Base-by-base conservation (phyloP, 208 protist species). In the Trypanosoma congolense region DNA sequence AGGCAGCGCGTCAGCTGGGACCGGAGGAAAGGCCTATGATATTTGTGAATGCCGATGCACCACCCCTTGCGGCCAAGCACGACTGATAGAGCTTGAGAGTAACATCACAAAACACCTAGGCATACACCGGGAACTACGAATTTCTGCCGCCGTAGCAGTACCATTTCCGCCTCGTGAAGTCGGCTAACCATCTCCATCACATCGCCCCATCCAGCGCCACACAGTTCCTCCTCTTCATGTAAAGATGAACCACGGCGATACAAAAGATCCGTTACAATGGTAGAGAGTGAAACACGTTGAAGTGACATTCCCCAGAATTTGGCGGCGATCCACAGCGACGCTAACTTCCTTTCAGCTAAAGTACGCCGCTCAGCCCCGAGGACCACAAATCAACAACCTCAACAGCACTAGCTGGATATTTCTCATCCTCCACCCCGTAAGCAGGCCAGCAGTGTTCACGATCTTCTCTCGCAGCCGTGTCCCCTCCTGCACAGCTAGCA, bases 291-390 rank as follows among this genome's bases (percentile, higher is more conserved):
- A 0, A 67, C 40, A 5, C 55, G 66, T 25, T 78, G 65, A 1
- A 73, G 30, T n/a, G 65, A 61, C 2, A 61, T n/a, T 10, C 47
- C 46, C 72, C 72, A 78, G 57, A 65, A 65, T 28, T 65, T 65
- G 31, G 50, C 49, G 9, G 59, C 36, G n/a, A 57, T 56, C 59
- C 59, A 65, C 2, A 56, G 4, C 3, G 59, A 46, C 6, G 59
- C 59, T 28, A 65, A 28, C 14, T 57, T 36, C 50, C 25, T 22
- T 16, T 56, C 14, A 31, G 59, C 47, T 14, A 38, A 38, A 22
- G 45, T 31, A 42, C 14, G 26, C 21, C n/a, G 9, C 12, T 65
- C 59, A 0, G 31, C 40, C 21, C 18, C 16, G 47, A n/a, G 28
- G 59, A 56, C 6, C 41, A 52, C 41, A 65, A 40, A 30, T 65